These are phyloP conservation scores for Blastosporella zonata DNA, from an alignment of 1,284 basidiomycete genomes.

Conservation along the genomic window DNA sequence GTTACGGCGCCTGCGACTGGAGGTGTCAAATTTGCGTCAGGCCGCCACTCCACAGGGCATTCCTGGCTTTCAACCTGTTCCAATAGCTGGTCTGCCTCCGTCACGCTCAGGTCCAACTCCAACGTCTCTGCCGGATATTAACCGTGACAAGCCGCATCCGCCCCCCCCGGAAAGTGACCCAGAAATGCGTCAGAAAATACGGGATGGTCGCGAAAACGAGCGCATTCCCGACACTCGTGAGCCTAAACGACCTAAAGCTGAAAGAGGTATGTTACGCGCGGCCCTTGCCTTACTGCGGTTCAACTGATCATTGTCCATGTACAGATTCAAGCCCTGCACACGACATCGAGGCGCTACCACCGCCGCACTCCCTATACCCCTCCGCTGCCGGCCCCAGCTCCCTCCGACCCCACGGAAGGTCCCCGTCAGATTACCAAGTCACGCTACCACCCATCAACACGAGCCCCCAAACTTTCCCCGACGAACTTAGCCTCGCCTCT, in stretches of 20 bases:
- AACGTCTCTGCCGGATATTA: slow-evolving; percentile 5
- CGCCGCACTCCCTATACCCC: slow-evolving; percentile 21
- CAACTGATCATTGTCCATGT: not conserved
- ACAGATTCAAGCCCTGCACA: slow-evolving; percentile 30
- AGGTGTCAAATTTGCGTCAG: slow-evolving; percentile 20
- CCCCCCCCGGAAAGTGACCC: not conserved
- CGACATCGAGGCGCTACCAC: slow-evolving; percentile 27
- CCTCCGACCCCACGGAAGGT: slow-evolving; percentile 6
- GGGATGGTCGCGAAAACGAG: slow-evolving; percentile 14
- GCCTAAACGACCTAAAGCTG: slow-evolving; percentile 32
- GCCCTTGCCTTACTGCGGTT: not conserved
- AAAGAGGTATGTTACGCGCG: slow-evolving; percentile 23
- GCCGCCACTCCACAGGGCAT: slow-evolving; percentile 19
- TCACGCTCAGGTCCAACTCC: slow-evolving; percentile 6
- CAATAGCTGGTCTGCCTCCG: slow-evolving; percentile 6
- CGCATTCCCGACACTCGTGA: slow-evolving; percentile 22
- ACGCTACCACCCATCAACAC: slow-evolving; percentile 16
- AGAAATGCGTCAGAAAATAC: slow-evolving; percentile 10
- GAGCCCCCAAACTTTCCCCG: slow-evolving; percentile 27
- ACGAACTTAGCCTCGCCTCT: slow-evolving; percentile 35
- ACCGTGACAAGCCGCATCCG: slow-evolving; percentile 8
- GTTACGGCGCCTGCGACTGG: slow-evolving; percentile 33
- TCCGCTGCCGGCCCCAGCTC: slow-evolving; percentile 11
- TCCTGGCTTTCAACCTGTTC: slow-evolving; percentile 19
- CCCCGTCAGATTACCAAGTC: slow-evolving; percentile 13